phyloP scores from a whole-genome alignment of 148 eudicot species.

The Cornus florida region DNA sequence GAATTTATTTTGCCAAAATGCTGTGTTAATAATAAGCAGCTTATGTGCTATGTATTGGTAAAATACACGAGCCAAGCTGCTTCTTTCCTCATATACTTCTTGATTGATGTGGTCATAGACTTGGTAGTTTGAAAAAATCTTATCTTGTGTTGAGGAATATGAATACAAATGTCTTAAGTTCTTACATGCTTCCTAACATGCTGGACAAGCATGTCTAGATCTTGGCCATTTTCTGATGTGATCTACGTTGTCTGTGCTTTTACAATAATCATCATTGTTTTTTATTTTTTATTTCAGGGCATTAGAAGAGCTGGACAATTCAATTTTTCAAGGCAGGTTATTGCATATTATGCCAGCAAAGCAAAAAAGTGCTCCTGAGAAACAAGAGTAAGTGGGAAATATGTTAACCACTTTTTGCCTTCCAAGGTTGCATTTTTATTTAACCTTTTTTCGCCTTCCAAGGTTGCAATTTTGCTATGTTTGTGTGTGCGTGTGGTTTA shows the following conservation, averaged over 20 bases:
- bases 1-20: no score
- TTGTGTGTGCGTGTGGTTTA: background rate
- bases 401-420: conserved; percentile 9
- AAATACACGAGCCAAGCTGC: background rate
- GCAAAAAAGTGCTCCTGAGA: conserved; percentile 42
- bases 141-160: background rate
- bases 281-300: conserved; percentile 52
- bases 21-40: no score
- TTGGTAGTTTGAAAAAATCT: background rate
- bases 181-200: background rate
- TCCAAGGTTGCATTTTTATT: conserved; percentile 9
- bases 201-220: background rate
- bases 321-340: conserved; percentile 88
- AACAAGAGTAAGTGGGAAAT: conserved; percentile 59
- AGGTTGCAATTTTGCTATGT: no score
- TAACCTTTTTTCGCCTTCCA: no score
- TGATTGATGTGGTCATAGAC: background rate
- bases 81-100: background rate
- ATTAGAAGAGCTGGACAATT: conserved; percentile 66
- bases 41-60: no score
- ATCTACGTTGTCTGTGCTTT: no score
- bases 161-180: background rate
- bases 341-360: conserved; percentile 83
- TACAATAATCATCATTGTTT: background rate
- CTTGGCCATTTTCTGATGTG: no score